Percentiles rank a stretch among this genome's conserved stretches.
Evolutionary conservation across 768 basidiomycete genomes (phyloP).

Genomic region (Fomitopsis serialis): DNA sequence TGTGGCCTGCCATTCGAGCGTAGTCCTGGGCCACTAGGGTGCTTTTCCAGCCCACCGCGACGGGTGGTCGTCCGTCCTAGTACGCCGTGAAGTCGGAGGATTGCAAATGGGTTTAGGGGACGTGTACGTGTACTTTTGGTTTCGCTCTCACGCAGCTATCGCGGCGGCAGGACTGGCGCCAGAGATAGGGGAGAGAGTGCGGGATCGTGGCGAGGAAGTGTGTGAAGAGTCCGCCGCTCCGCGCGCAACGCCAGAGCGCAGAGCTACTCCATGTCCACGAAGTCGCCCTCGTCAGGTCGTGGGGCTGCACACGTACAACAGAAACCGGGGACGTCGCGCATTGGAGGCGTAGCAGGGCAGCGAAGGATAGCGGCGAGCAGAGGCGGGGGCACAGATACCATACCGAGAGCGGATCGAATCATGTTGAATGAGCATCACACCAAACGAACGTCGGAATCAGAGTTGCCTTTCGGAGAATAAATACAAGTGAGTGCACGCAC

Average conservation of each 20-base stretch:
- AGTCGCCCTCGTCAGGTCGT: slow-evolving; percentile 93
- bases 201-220: not conserved
- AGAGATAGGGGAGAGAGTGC: not conserved
- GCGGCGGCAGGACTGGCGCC: not conserved
- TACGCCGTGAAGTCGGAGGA: too few relatives aligned
- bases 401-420: not conserved
- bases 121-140: not conserved
- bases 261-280: slow-evolving; percentile 61
- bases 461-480: not conserved
- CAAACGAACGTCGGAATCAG: not conserved
- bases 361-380: not conserved
- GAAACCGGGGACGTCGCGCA: not conserved
- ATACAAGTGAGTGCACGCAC: slow-evolving; percentile 32
- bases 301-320: slow-evolving; percentile 49
- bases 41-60: too few relatives aligned
- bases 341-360: not conserved
- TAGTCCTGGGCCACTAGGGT: too few relatives aligned
- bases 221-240: too few relatives aligned
- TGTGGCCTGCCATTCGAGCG: too few relatives aligned
- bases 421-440: not conserved
- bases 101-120: not conserved
- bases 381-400: not conserved
- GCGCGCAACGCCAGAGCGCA: not conserved
- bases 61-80: too few relatives aligned
- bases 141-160: not conserved